Evolutionary conservation across 2,329 filamentous ascomycete genomes (phyloP).

Genomic region (Plectosphaerella sp.): DNA sequence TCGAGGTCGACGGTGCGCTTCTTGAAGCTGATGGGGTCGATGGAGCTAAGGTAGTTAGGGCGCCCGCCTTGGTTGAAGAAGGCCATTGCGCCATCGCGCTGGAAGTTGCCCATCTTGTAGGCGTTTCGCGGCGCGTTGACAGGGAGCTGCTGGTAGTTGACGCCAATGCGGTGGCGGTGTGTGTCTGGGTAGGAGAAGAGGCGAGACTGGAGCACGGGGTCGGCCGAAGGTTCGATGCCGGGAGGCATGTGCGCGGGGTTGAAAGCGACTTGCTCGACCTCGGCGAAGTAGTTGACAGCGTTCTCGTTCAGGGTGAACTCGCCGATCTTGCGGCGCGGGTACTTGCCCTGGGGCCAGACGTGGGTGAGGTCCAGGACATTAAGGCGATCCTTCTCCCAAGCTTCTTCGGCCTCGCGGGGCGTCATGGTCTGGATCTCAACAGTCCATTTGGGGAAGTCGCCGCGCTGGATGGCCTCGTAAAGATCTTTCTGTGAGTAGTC

Average conservation of each 20-base stretch:
- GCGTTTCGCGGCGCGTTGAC: slow-evolving; percentile 52
- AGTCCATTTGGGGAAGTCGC: slow-evolving; percentile 50
- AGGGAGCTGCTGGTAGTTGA: slow-evolving; percentile 61
- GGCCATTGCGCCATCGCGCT: slow-evolving; percentile 62
- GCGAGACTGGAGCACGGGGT: slow-evolving; percentile 56
- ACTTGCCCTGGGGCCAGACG: slow-evolving; percentile 61
- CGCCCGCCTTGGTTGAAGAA: slow-evolving; percentile 23
- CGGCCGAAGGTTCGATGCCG: slow-evolving; percentile 57
- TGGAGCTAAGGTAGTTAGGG: slow-evolving; percentile 11
- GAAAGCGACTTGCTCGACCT: slow-evolving; percentile 65
- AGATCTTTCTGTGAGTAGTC: slow-evolving; percentile 49
- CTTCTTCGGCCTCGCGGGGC: slow-evolving; percentile 45
- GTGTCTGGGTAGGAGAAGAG: slow-evolving; percentile 60
- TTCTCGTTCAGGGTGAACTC: slow-evolving; percentile 62
- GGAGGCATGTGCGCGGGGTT: slow-evolving; percentile 60
- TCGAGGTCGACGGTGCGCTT: slow-evolving; percentile 28
- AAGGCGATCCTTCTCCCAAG: slow-evolving; percentile 31
- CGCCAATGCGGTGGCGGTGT: slow-evolving; percentile 57
- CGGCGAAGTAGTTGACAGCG: slow-evolving; percentile 61
- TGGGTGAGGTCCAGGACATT: slow-evolving; percentile 65
- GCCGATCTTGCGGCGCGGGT: slow-evolving; percentile 58
- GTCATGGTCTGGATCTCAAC: slow-evolving; percentile 49
- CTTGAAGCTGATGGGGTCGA: slow-evolving; percentile 28
- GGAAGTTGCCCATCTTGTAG: slow-evolving; percentile 59
- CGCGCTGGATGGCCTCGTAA: slow-evolving; percentile 45